These are phyloP conservation scores for Ramaria rubella DNA, from an alignment of 768 basidiomycete species.

Conservation along the genomic window DNA sequence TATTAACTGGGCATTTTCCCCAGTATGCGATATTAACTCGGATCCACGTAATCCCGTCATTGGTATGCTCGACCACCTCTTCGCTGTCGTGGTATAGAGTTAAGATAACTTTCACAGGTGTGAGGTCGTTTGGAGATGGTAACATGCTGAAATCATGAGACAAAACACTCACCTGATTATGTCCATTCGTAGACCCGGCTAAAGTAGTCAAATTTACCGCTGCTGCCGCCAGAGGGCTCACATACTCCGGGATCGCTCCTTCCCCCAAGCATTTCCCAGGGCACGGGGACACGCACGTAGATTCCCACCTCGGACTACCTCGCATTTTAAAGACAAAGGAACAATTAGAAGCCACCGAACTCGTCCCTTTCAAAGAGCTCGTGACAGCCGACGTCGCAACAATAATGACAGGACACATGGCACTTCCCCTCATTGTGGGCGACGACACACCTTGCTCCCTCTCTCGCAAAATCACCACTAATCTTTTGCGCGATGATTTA, in stretches of 20 bases:
- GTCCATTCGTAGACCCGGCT: slow-evolving; percentile 40
- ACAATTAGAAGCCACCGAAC: slow-evolving; percentile 41
- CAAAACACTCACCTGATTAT: not conserved
- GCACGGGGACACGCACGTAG: slow-evolving; percentile 66
- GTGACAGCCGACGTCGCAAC: slow-evolving; percentile 40
- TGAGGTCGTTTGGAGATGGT: slow-evolving; percentile 69
- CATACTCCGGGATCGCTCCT: slow-evolving; percentile 45
- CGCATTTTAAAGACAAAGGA: slow-evolving; percentile 44
- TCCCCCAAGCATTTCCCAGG: slow-evolving; percentile 70
- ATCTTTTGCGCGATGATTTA: slow-evolving; percentile 43
- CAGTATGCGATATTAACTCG: slow-evolving; percentile 69
- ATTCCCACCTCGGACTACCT: slow-evolving; percentile 64
- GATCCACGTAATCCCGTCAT: slow-evolving; percentile 66
- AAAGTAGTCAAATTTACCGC: slow-evolving; percentile 43
- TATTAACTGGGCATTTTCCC: slow-evolving; percentile 65
- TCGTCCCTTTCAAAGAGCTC: slow-evolving; percentile 51
- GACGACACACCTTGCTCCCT: slow-evolving; percentile 54
- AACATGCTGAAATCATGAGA: not conserved
- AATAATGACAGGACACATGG: slow-evolving; percentile 73
- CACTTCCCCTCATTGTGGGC: slow-evolving; percentile 51
- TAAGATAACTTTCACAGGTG: slow-evolving; percentile 33
- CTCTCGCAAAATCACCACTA: slow-evolving; percentile 44
- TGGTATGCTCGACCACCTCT: slow-evolving; percentile 32
- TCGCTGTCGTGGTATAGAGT: not conserved
- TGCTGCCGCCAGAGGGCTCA: slow-evolving; percentile 44